Evolutionary conservation across 139 green algal species (phyloP).

Genomic region (Gonium pectorale): DNA sequence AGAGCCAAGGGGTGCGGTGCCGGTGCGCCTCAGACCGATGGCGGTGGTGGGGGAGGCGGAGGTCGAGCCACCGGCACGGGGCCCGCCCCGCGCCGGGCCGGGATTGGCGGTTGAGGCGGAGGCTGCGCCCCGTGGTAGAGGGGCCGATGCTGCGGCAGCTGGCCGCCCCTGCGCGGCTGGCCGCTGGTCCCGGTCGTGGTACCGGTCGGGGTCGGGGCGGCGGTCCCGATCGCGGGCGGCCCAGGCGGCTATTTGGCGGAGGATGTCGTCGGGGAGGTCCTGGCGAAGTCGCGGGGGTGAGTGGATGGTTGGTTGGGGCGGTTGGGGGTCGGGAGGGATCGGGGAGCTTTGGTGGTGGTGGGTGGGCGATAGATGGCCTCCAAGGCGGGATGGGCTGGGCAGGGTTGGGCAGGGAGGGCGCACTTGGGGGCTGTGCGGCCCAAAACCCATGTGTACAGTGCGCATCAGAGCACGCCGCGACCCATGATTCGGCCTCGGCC

Average conservation of each 20-base stretch:
- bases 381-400: neutral
- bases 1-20: neutral
- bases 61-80: too few relatives aligned
- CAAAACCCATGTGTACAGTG: too few relatives aligned
- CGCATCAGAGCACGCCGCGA: too few relatives aligned
- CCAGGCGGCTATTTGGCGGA: conserved; percentile 3
- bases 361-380: neutral
- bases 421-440: too few relatives aligned
- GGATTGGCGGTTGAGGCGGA: neutral
- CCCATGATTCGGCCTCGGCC: too few relatives aligned
- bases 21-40: neutral
- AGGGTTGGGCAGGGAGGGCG: too few relatives aligned
- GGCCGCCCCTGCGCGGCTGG: too few relatives aligned
- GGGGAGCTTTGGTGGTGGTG: neutral
- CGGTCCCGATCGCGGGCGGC: too few relatives aligned
- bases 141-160: too few relatives aligned
- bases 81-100: too few relatives aligned
- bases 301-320: neutral
- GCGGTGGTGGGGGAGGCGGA: neutral
- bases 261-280: conserved; percentile 32
- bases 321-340: neutral
- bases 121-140: too few relatives aligned
- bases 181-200: neutral
- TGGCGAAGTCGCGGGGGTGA: neutral
- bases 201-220: too few relatives aligned